Conservation (phyloP, 768 basidiomycete genomes). For the Cubamyces lactineus region DNA sequence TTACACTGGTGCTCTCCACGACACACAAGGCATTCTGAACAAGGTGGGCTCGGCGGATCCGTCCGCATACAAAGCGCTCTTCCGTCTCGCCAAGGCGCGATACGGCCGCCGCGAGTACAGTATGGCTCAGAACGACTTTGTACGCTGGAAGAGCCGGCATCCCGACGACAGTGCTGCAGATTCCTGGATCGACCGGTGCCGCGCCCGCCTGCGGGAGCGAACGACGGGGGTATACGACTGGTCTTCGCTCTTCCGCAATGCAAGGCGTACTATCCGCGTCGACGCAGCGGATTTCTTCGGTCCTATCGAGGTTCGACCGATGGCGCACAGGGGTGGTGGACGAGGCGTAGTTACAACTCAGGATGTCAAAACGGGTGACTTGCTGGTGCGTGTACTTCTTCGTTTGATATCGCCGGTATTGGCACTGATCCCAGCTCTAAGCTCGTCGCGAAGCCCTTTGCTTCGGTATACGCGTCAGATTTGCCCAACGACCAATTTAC, state of each 20-base stretch:
- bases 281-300: slow-evolving; percentile 34
- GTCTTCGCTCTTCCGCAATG: slow-evolving; percentile 26
- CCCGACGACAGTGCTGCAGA: slow-evolving; percentile 14
- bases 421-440: background rate
- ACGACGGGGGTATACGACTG: slow-evolving; percentile 33
- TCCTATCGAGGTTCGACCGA: slow-evolving; percentile 24
- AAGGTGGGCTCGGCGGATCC: background rate
- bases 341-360: slow-evolving; percentile 31
- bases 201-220: slow-evolving; percentile 27
- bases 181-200: slow-evolving; percentile 26
- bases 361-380: slow-evolving; percentile 31
- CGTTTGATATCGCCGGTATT: background rate
- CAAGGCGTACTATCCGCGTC: slow-evolving; percentile 12
- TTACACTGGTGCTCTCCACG: slow-evolving; percentile 30
- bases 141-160: slow-evolving; percentile 5
- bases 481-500: slow-evolving; percentile 4
- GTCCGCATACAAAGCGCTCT: slow-evolving; percentile 30
- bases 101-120: slow-evolving; percentile 31
- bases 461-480: slow-evolving; percentile 24
- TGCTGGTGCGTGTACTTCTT: slow-evolving; percentile 28
- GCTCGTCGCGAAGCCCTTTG: slow-evolving; percentile 36
- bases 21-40: slow-evolving; percentile 28
- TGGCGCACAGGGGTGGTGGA: slow-evolving; percentile 30
- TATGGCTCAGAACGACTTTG: slow-evolving; percentile 21
- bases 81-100: slow-evolving; percentile 30